Evolutionary conservation across 306 rosid genomes (phyloP), one percentile per base, ranked within the genome.

Genomic region (Argentina anserina): DNA sequence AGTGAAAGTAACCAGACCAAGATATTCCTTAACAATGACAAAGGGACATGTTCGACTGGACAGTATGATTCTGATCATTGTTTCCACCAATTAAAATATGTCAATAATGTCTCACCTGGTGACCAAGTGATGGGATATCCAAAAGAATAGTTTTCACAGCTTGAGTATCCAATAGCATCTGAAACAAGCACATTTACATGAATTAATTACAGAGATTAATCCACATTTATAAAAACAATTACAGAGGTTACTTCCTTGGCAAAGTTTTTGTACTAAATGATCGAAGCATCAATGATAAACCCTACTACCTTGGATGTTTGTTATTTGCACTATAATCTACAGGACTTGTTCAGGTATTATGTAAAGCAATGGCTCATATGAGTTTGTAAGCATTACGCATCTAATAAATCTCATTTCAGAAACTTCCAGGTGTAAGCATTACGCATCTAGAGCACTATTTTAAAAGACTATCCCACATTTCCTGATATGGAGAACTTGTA

Each of bases 161-260:
- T 89, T 94, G 99, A 65, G 99, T 91, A 80, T 94, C 97, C 90
- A 94, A 73, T 69, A 94, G 77, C 99, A 94, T 94, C 99, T 94
- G 96, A 79, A 84, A 78, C 64, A 82, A 74, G 37, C 69, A 73
- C 37, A 66, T 65, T 58, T 36, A 53, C 67, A 69, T 23, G 13
- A 80, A 79, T 72, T 36, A 67, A 39, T 40, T 75, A 65, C 41
- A 46, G 72, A 64, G 62, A 41, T 52, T 70, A 3, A 3, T 33
- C 5, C 36, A 33, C 36, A 33, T 33, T 33, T 2, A 33, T 2
- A 33, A 33, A 33, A 33, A 67, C n/a, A n/a, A 36, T 43, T 75
- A 65, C 42, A 42, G 73, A 65, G 64, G 33, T 55, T 68, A 41
- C 65, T 50, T 52, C 15, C 6, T 40, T n/a, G 62, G 69, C 65